Conservation (phyloP, 805 yeast genomes). For the Candida ascalaphidarum region DNA sequence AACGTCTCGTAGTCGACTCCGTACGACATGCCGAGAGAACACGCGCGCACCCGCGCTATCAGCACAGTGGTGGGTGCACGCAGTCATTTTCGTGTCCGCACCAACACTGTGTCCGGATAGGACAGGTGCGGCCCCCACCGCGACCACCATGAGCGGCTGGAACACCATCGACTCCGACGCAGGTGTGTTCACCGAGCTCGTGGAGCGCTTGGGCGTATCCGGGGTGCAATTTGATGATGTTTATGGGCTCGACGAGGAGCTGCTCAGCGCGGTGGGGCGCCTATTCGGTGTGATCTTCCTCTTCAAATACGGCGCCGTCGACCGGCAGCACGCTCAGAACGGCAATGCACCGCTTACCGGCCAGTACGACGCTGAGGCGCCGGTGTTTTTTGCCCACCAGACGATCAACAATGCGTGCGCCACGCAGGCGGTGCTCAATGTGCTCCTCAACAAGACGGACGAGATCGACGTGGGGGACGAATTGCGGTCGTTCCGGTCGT, state of each 20-base stretch:
- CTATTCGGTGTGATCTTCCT: conserved; percentile 54
- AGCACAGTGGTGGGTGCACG: too few relatives aligned
- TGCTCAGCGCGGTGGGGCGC: conserved; percentile 27
- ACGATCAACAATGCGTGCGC: conserved; percentile 65
- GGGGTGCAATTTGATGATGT: conserved; percentile 52
- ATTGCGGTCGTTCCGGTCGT: conserved; percentile 38
- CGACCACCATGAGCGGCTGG: conserved; percentile 37
- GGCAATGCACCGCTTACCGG: conserved; percentile 36
- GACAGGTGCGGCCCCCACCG: too few relatives aligned
- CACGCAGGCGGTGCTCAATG: conserved; percentile 60
- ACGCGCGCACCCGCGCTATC: too few relatives aligned
- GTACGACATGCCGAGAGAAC: too few relatives aligned
- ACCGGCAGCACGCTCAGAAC: conserved; percentile 19
- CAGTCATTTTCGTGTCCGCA: too few relatives aligned
- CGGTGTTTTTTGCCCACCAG: conserved; percentile 54
- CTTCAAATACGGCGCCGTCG: conserved; percentile 47
- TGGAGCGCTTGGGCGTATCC: conserved; percentile 45
- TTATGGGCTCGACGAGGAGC: conserved; percentile 40
- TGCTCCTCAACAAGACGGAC: conserved; percentile 36
- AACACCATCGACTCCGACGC: conserved; percentile 62
- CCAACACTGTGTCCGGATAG: too few relatives aligned
- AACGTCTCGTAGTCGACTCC: conserved; percentile 22
- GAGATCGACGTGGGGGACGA: conserved; percentile 40
- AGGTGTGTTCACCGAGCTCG: conserved; percentile 55
- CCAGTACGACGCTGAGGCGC: conserved; percentile 25